Base-by-base conservation (phyloP, 192 early-diverging fungal species). In the Thoreauomyces humboldtii region DNA sequence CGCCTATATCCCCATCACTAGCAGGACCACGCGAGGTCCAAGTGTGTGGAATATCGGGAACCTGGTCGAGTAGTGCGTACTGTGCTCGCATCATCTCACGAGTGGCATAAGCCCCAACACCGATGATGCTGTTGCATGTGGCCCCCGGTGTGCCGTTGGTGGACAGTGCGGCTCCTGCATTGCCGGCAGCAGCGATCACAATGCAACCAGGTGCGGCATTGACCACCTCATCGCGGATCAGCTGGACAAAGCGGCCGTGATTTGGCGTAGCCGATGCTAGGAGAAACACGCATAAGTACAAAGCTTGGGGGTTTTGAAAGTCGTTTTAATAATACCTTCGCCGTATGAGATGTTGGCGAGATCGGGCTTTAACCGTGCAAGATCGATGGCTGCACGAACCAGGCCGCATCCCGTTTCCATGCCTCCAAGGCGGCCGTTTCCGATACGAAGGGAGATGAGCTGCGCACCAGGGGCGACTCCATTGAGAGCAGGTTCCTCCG, bases 401-500 rank as follows among this genome's bases (percentile, higher is more conserved):
- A 98, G 78, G 6, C 83, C 88, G 2, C 83, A 75, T 3, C 88
- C 87, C 7, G 94, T 96, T 69, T 98, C 96, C 83, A 92, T 87
- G 29, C 84, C 82, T 4, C 75, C 72, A 56, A 89, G 84, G 44
- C 86, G 76, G 31, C 64, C 75, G 65, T 99, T 94, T 27, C 95
- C 94, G 72, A 99, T 94, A 69, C 90, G 90, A 44, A 99, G 81
- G 21, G 92, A 95, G 34, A 99, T 74, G 57, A 99, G 81, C 79
- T 96, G 92, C 12, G 94, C 93, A 51, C 95, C 96, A 0, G 96
- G 96, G 5, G 96, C 96, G 35, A 93, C 79, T 19, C 96, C 96
- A 70, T 94, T 91, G 45, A 90, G 75, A 32, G 77, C 78, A 4
- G 89, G 88, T 41, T 93, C 89, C 7, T 94, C 89, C 4, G 93